A percentile compares a stretch with the other conserved stretches of the same genome.
These are phyloP conservation scores for Neopestalotiopsis rosae DNA, from an alignment of 2,329 filamentous ascomycete species.

Conservation along the genomic window DNA sequence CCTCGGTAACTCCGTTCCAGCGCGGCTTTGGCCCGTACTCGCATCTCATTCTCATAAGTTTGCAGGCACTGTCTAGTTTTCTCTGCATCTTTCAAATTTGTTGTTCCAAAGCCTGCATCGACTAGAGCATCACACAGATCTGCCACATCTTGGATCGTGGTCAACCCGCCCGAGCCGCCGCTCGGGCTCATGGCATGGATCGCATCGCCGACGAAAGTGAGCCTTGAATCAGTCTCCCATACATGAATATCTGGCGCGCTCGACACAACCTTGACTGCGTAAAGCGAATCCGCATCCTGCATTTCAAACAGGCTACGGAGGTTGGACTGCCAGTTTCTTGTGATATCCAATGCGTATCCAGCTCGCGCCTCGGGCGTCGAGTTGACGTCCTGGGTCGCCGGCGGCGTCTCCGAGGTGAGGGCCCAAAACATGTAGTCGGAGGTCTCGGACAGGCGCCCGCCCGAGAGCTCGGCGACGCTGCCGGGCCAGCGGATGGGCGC, in stretches of 20 bases:
- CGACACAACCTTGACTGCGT: background rate
- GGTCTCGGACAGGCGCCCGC: background rate
- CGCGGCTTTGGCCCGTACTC: background rate
- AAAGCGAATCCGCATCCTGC: constrained; percentile 7
- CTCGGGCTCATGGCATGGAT: constrained; percentile 8
- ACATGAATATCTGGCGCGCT: background rate
- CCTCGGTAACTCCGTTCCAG: constrained; percentile 7
- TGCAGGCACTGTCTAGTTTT: background rate
- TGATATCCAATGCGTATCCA: background rate
- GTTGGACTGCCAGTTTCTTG: background rate
- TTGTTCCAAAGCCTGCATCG: background rate
- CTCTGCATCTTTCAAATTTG: background rate
- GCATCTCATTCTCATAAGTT: constrained; percentile 6
- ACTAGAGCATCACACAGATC: constrained; percentile 9
- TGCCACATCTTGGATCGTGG: constrained; percentile 6
- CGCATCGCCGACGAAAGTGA: constrained; percentile 9
- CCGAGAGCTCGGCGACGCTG: background rate
- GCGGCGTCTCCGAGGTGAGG: constrained; percentile 7
- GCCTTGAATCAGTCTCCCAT: constrained; percentile 4
- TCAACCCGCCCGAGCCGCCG: constrained; percentile 7
- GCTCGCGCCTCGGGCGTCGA: background rate
- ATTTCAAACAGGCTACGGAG: constrained; percentile 5
- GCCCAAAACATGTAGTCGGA: constrained; percentile 12
- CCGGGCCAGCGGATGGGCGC: constrained; percentile 10
- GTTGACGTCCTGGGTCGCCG: background rate